A percentile compares a stretch with the other conserved stretches of the same genome.
Evolutionary conservation across 2,329 filamentous ascomycete species (phyloP).

Genomic region (Colletotrichum melonis): DNA sequence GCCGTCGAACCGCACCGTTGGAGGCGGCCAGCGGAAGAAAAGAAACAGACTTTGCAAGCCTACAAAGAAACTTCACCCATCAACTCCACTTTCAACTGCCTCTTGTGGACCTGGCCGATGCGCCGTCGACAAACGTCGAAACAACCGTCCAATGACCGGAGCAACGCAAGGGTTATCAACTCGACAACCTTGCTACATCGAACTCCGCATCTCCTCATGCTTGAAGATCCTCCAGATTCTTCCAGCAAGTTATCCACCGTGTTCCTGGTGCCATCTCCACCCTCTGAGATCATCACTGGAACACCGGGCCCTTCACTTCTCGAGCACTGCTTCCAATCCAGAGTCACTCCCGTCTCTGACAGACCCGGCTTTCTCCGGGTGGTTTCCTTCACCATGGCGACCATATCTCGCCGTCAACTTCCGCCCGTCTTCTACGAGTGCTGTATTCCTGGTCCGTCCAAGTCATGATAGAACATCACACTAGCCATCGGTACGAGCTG

Average conservation of each 20-base stretch:
- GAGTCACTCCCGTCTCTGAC: neutral
- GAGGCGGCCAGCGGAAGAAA: neutral
- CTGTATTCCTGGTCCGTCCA: neutral
- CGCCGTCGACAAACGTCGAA: constrained; percentile 9
- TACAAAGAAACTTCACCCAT: neutral
- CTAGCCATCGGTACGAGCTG: constrained; percentile 15
- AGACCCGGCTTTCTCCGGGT: neutral
- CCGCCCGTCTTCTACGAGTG: neutral
- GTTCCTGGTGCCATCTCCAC: neutral
- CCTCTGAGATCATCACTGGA: constrained; percentile 4
- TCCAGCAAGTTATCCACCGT: neutral
- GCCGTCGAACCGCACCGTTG: neutral
- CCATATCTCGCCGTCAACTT: neutral
- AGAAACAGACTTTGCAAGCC: neutral
- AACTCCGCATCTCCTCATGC: neutral
- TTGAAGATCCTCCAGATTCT: constrained; percentile 2
- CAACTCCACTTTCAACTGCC: neutral
- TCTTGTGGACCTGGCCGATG: neutral
- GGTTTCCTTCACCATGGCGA: neutral
- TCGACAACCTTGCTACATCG: neutral
- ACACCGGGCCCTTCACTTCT: neutral
- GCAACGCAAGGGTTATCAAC: neutral
- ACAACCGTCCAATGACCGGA: constrained; percentile 16
- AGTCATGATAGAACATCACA: neutral
- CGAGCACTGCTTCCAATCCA: neutral